These are phyloP conservation scores for Talaromyces sp. DNA, from an alignment of 2,329 filamentous ascomycete genomes.

Conservation along the genomic window DNA sequence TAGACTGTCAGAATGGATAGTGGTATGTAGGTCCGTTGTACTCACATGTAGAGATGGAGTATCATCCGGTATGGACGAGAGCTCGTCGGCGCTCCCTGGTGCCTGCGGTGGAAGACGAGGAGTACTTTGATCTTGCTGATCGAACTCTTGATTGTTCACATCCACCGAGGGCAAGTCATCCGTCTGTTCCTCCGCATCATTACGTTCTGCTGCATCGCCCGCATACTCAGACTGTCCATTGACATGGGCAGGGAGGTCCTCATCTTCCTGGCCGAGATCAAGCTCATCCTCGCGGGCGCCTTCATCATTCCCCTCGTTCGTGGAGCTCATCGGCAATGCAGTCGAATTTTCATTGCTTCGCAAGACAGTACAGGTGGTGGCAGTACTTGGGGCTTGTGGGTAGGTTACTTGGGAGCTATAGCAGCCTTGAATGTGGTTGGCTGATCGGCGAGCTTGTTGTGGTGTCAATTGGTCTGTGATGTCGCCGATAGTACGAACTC, in stretches of 20 bases:
- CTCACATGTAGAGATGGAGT: slow-evolving; percentile 77
- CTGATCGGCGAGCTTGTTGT: background rate
- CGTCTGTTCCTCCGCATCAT: slow-evolving; percentile 21
- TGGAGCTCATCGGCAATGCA: slow-evolving; percentile 64
- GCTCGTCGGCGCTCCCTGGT: slow-evolving; percentile 58
- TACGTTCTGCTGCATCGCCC: slow-evolving; percentile 21
- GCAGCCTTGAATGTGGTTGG: slow-evolving; percentile 1
- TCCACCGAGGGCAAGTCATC: slow-evolving; percentile 30
- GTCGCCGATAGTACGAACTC: background rate
- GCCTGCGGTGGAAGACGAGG: slow-evolving; percentile 23
- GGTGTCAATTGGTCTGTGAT: background rate
- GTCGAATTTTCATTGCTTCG: slow-evolving; percentile 52
- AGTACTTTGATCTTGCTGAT: slow-evolving; percentile 21
- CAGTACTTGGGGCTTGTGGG: background rate
- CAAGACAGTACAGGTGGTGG: background rate
- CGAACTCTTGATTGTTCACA: slow-evolving; percentile 24
- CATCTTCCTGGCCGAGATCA: slow-evolving; percentile 43
- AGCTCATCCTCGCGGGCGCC: slow-evolving; percentile 57
- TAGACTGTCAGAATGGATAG: slow-evolving; percentile 29
- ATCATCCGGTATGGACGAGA: slow-evolving; percentile 74
- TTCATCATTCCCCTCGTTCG: slow-evolving; percentile 60
- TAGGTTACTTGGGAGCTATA: background rate
- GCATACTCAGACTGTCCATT: slow-evolving; percentile 27
- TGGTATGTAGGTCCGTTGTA: slow-evolving; percentile 39
- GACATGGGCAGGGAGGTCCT: slow-evolving; percentile 29